Conservation (phyloP, 176 grass and related monocot genomes). For the Rhipidocladum racemiflorum region DNA sequence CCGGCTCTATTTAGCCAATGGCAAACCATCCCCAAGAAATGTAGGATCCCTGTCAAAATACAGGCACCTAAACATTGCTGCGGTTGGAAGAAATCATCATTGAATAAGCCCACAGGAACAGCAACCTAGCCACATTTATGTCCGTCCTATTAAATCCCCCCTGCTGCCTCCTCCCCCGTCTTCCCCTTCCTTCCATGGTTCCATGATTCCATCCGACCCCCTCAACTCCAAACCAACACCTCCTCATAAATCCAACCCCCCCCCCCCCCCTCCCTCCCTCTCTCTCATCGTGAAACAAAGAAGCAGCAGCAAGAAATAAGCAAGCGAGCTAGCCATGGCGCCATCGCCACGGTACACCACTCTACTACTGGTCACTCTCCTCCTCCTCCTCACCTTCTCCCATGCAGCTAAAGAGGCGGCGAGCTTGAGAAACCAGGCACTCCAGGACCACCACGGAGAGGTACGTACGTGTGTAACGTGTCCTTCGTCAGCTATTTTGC, state of each 20-base stretch:
- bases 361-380: neutral
- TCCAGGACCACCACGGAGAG: neutral
- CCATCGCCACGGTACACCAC: neutral
- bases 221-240: conserved; percentile 34
- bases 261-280: neutral
- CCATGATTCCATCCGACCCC: neutral
- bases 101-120: neutral
- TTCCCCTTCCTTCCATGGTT: no score
- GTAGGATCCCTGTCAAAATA: neutral
- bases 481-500: neutral
- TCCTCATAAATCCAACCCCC: conserved; percentile 16
- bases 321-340: conserved; percentile 13
- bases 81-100: neutral
- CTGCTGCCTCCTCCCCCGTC: neutral
- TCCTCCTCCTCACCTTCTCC: neutral
- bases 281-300: neutral
- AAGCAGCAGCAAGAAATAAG: neutral
- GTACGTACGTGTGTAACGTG: neutral
- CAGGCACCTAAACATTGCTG: neutral
- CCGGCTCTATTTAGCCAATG: no score
- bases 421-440: neutral
- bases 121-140: neutral
- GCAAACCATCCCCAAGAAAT: neutral
- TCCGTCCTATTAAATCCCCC: neutral
- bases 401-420: neutral